A percentile compares a stretch with the other conserved stretches of the same genome.
These are phyloP conservation scores for Talaromyces sp. DNA, from an alignment of 2,329 filamentous ascomycete genomes.

Conservation along the genomic window DNA sequence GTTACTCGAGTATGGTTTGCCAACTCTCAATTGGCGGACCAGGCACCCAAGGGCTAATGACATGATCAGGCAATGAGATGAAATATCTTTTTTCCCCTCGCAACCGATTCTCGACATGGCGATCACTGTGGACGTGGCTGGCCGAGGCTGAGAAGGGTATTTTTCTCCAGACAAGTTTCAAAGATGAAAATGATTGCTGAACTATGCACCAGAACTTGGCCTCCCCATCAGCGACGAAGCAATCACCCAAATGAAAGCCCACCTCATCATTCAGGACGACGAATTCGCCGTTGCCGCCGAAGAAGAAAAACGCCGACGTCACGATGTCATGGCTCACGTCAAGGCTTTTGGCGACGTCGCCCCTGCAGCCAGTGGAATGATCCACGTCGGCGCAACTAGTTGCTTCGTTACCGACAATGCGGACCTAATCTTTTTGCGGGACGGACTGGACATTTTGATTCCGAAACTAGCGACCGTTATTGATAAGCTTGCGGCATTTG, in stretches of 20 bases:
- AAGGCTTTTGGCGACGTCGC: slow-evolving; percentile 44
- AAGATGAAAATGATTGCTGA: background rate
- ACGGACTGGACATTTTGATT: slow-evolving; percentile 71
- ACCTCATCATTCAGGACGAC: slow-evolving; percentile 70
- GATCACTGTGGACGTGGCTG: slow-evolving; percentile 79
- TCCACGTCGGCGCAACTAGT: slow-evolving; percentile 60
- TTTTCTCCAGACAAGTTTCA: background rate
- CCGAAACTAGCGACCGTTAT: slow-evolving; percentile 77
- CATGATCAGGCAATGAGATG: slow-evolving; percentile 57
- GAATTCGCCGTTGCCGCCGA: slow-evolving; percentile 70
- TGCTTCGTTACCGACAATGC: slow-evolving; percentile 63
- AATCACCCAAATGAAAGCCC: slow-evolving; percentile 69
- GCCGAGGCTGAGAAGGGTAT: slow-evolving; percentile 69
- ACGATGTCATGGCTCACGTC: slow-evolving; percentile 62
- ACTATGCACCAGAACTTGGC: background rate
- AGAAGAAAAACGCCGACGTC: slow-evolving; percentile 62
- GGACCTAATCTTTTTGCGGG: slow-evolving; percentile 71
- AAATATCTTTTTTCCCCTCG: slow-evolving; percentile 74
- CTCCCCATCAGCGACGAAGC: slow-evolving; percentile 64
- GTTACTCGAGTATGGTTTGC: slow-evolving; percentile 60
- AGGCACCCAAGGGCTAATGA: background rate
- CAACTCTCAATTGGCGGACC: background rate
- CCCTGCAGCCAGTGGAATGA: slow-evolving; percentile 75
- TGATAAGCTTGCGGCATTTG: slow-evolving; percentile 68
- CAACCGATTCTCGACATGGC: slow-evolving; percentile 72